Base-by-base conservation (phyloP, 2,329 filamentous ascomycete genomes). In the Lachnellula hyalina region DNA sequence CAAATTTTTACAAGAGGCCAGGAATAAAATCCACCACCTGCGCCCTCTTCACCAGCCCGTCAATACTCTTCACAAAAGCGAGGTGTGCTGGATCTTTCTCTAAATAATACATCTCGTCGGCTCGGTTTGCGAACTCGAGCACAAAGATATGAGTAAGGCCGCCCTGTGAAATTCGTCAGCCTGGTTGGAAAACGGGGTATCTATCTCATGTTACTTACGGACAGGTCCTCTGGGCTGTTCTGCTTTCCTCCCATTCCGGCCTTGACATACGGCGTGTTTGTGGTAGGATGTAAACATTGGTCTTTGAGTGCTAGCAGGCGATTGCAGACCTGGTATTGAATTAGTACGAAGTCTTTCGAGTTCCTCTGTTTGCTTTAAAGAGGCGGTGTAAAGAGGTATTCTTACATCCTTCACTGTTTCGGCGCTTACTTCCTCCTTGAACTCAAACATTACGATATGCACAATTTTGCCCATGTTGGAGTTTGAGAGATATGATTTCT, bases 121-220 rank as follows among this genome's bases (percentile, higher is more conserved):
- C 78, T n/a, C 73, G 73, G n/a, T 69, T 84, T 15, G 78, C 76
- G 55, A 90, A 90, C 62, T 87, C 80, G 35, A 79, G 76, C 1
- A 90, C 77, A 58, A 90, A 90, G 0, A 75, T 82, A 65, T 91
- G 86, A 0, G 84, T 85, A 47, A 85, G 78, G 1, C 80, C 85
- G 42, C 77, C 74, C 84, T 81, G 23, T 17, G 28, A 28, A 14
- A 7, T 5, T 6, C 21, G 41, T 46, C 15, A 51, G 36, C n/a
- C 36, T 38, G 14, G 3, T 38, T 15, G 12, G 2, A 45, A 35
- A 40, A 44, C 19, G 28, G 28, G 28, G 28, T 28, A 28, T 28
- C 5, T 25, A 25, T 1, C 41, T 54, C 44, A 50, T 36, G 35
- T 34, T 45, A 21, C 71, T 55, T 72, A 86, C 83, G 69, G 83